Evolutionary conservation across 805 yeast genomes (phyloP).

Genomic region (Vanderwaltozyma polyspora): DNA sequence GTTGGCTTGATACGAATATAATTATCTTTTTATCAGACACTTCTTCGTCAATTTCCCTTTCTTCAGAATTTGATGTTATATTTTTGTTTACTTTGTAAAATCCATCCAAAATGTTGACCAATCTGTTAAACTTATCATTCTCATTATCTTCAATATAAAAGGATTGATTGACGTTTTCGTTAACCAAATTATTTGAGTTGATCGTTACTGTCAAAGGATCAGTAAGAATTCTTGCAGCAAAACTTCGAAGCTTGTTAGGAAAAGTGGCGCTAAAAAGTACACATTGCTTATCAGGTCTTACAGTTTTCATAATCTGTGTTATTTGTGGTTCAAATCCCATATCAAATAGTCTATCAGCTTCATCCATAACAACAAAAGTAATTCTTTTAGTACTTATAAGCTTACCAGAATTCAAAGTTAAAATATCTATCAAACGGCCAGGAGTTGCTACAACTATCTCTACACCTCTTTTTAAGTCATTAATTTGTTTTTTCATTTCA

Average conservation of each 20-base stretch:
- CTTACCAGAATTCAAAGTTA: conserved; percentile 74
- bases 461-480: conserved; percentile 63
- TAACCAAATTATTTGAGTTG: conserved; percentile 72
- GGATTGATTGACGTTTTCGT: conserved; percentile 64
- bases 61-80: conserved; percentile 4
- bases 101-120: conserved; percentile 46
- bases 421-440: conserved; percentile 80
- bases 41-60: conserved; percentile 2
- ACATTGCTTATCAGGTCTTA: conserved; percentile 80
- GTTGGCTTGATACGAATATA: conserved; percentile 81
- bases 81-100: too few relatives aligned
- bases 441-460: conserved; percentile 89
- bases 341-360: conserved; percentile 94
- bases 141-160: conserved; percentile 48
- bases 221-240: conserved; percentile 54
- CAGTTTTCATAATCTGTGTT: conserved; percentile 58
- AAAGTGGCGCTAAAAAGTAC: conserved; percentile 92
- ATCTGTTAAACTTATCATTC: conserved; percentile 42
- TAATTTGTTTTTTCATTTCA: conserved; percentile 69
- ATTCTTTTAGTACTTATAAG: conserved; percentile 52
- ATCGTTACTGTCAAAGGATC: conserved; percentile 68
- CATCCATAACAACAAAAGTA: conserved; percentile 83
- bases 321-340: conserved; percentile 97
- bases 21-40: conserved; percentile 42
- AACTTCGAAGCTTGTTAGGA: conserved; percentile 63